These are phyloP conservation scores for Saturnispora kantuleensis DNA, from an alignment of 805 yeast species.

Conservation along the genomic window DNA sequence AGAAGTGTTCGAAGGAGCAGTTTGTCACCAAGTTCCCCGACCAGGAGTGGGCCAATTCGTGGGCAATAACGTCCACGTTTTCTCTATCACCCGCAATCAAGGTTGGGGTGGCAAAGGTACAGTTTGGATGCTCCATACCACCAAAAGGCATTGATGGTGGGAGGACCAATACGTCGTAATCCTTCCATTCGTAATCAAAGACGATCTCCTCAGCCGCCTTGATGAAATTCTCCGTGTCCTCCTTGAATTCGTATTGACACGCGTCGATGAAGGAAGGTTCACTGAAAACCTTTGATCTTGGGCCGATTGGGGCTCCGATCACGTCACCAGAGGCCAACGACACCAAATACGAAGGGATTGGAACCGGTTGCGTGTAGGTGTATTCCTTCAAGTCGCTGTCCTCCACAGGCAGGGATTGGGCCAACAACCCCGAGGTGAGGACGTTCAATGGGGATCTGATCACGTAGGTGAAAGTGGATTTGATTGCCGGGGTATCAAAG, in stretches of 20 bases:
- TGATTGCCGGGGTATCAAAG: slow-evolving; percentile 83
- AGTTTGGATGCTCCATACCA: slow-evolving; percentile 92
- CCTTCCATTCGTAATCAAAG: slow-evolving; percentile 76
- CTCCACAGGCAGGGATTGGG: slow-evolving; percentile 23
- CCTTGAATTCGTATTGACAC: slow-evolving; percentile 71
- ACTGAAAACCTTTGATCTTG: slow-evolving; percentile 73
- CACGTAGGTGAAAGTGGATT: slow-evolving; percentile 49
- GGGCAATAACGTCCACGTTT: slow-evolving; percentile 84
- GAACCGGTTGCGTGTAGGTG: slow-evolving; percentile 60
- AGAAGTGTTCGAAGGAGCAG: slow-evolving; percentile 87
- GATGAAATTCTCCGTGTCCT: slow-evolving; percentile 74
- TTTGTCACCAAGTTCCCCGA: slow-evolving; percentile 86
- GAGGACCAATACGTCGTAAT: slow-evolving; percentile 69
- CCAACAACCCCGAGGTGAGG: slow-evolving; percentile 53
- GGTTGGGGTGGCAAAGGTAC: slow-evolving; percentile 87
- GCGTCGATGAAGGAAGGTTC: slow-evolving; percentile 61
- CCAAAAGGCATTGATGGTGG: slow-evolving; percentile 80
- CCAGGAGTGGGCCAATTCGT: slow-evolving; percentile 91
- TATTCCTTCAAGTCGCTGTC: slow-evolving; percentile 26
- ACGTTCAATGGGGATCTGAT: slow-evolving; percentile 59
- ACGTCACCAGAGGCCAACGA: slow-evolving; percentile 83
- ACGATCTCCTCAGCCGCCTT: slow-evolving; percentile 66
- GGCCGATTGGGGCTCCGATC: slow-evolving; percentile 60
- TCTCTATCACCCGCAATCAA: slow-evolving; percentile 75
- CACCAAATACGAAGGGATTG: slow-evolving; percentile 76